phyloP scores from a whole-genome alignment of 164 flowering plant genomes.

The Umbilicus rupestris region DNA sequence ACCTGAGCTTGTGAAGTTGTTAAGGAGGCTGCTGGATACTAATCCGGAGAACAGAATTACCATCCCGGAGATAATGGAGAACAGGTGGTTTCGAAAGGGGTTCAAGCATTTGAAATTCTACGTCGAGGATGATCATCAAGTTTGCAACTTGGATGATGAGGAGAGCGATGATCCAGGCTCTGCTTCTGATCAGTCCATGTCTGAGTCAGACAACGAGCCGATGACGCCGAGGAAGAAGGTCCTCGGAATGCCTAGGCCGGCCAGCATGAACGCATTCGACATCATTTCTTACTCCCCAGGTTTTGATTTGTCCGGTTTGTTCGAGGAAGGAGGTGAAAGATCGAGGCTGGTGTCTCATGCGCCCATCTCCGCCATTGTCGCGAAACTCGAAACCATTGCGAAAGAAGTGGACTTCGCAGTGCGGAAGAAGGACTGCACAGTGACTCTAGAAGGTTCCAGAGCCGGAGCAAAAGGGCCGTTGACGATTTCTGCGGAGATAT shows the following conservation, averaged over 20 bases:
- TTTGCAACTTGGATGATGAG: conserved; percentile 14
- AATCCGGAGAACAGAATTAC: conserved; percentile 57
- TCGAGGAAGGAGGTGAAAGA: conserved; percentile 58
- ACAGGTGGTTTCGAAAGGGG: conserved; percentile 59
- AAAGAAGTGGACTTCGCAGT: conserved; percentile 68
- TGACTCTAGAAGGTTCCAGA: conserved; percentile 63
- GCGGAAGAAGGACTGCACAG: conserved; percentile 72
- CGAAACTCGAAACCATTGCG: conserved; percentile 84
- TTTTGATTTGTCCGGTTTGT: conserved; percentile 54
- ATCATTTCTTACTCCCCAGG: conserved; percentile 57
- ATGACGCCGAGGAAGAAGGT: conserved; percentile 23
- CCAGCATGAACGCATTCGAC: conserved; percentile 75
- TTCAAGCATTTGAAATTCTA: conserved; percentile 61
- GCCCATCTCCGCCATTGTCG: conserved; percentile 54
- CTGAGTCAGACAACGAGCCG: conserved; percentile 39
- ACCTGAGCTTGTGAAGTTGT: conserved; percentile 31
- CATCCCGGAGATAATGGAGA: conserved; percentile 60
- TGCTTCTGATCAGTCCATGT: conserved; percentile 33
- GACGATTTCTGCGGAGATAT: conserved; percentile 76
- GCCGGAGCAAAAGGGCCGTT: conserved; percentile 74
- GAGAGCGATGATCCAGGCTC: conserved; percentile 20
- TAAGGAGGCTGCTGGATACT: conserved; percentile 42
- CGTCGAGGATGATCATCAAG: conserved; percentile 46
- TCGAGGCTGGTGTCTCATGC: conserved; percentile 63
- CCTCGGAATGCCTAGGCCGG: conserved; percentile 43